Conservation (phyloP, 2,329 filamentous ascomycete species). For the Cryphonectria naterciae region DNA sequence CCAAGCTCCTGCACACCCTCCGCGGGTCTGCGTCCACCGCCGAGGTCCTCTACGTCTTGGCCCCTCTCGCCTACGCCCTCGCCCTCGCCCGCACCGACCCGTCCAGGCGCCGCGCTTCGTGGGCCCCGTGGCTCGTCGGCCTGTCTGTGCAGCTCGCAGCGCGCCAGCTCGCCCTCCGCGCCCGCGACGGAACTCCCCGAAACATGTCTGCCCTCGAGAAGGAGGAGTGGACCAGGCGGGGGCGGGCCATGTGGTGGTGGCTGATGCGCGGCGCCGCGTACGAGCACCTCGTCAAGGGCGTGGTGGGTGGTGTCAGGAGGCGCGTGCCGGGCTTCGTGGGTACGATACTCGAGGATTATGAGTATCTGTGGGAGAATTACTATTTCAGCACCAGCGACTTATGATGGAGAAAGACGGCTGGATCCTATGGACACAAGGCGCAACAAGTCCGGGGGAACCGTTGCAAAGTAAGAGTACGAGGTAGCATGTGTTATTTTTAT, state of each 20-base stretch:
- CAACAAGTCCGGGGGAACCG: no score
- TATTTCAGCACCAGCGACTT: constrained; percentile 72
- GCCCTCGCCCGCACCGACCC: constrained; percentile 71
- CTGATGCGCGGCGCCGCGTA: constrained; percentile 95
- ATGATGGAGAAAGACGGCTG: neutral
- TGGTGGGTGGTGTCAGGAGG: constrained; percentile 74
- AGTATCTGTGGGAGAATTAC: constrained; percentile 97
- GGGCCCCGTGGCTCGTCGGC: constrained; percentile 90
- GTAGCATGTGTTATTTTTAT: no score
- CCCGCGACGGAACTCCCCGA: constrained; percentile 10
- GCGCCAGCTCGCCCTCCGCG: constrained; percentile 64
- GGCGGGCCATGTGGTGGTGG: constrained; percentile 95
- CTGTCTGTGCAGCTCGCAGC: constrained; percentile 85
- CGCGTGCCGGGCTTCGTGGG: constrained; percentile 80
- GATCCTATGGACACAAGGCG: neutral
- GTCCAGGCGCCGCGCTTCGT: constrained; percentile 62
- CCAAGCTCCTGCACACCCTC: constrained; percentile 80
- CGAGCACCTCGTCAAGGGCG: constrained; percentile 81
- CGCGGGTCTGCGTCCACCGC: constrained; percentile 75
- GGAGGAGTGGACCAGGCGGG: constrained; percentile 85
- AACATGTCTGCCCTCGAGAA: constrained; percentile 84
- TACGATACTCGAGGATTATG: constrained; percentile 91
- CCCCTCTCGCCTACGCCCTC: constrained; percentile 84
- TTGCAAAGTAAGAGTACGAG: no score
- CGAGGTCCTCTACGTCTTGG: constrained; percentile 88